phyloP scores from a whole-genome alignment of 2,329 filamentous ascomycete species.

The Hypoxylon sp. region DNA sequence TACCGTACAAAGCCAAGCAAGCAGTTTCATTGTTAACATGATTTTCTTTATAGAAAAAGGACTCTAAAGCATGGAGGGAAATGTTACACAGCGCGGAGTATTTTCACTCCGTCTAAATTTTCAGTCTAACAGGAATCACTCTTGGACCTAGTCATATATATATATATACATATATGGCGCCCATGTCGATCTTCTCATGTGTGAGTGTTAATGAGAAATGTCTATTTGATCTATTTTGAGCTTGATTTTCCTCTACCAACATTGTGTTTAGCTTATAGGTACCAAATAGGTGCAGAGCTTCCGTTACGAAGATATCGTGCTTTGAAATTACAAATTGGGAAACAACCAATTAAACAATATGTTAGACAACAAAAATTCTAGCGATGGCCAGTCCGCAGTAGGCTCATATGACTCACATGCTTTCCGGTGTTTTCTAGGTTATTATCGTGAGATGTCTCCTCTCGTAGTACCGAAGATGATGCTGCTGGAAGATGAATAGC shows the following conservation, averaged over 20 bases:
- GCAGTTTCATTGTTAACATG: too few species aligned
- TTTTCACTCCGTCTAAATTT: too few species aligned
- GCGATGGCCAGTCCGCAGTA: neutral
- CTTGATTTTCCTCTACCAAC: conserved; percentile 16
- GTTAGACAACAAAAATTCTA: neutral
- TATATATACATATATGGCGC: neutral
- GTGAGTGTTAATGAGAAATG: neutral
- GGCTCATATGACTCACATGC: neutral
- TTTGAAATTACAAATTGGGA: conserved; percentile 5
- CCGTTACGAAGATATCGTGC: neutral
- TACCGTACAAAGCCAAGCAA: too few species aligned
- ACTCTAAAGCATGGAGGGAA: too few species aligned
- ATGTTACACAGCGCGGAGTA: too few species aligned
- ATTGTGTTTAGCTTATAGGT: conserved; percentile 15
- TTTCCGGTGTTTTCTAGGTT: neutral
- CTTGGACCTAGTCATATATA: too few species aligned
- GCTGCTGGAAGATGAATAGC: conserved; percentile 50
- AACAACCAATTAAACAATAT: conserved; percentile 4
- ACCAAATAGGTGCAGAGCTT: conserved; percentile 1
- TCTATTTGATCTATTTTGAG: conserved; percentile 8
- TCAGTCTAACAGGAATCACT: too few species aligned
- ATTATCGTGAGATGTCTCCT: conserved; percentile 20
- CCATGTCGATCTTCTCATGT: neutral
- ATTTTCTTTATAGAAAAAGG: too few species aligned
- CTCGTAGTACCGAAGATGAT: conserved; percentile 32